Conservation (phyloP, 2,329 filamentous ascomycete species). For the Colletotrichum abscissum region DNA sequence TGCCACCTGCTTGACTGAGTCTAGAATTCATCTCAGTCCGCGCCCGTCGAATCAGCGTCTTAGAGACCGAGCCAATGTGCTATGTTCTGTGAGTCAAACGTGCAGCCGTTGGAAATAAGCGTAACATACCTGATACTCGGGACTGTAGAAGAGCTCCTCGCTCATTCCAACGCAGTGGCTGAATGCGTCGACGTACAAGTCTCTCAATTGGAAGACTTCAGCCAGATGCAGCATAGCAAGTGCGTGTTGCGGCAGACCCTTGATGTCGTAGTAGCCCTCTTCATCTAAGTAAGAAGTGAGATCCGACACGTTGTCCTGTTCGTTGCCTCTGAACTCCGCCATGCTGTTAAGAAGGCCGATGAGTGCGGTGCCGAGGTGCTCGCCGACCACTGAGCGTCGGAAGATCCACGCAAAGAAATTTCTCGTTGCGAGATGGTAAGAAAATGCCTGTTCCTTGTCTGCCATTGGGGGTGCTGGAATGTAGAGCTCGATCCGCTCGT, state of each 20-base stretch:
- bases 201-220: conserved; percentile 71
- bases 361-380: conserved; percentile 72
- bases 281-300: conserved; percentile 74
- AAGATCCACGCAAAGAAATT: conserved; percentile 82
- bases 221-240: conserved; percentile 75
- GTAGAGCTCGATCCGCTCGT: conserved; percentile 67
- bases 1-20: conserved; percentile 66
- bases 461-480: conserved; percentile 72
- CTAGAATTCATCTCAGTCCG: conserved; percentile 74
- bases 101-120: background rate
- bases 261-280: conserved; percentile 76
- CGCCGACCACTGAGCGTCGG: conserved; percentile 74
- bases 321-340: conserved; percentile 66
- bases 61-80: conserved; percentile 64
- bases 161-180: conserved; percentile 84
- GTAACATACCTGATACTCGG: conserved; percentile 70
- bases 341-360: conserved; percentile 74
- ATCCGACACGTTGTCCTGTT: conserved; percentile 68
- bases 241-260: conserved; percentile 74
- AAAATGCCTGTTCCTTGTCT: conserved; percentile 64
- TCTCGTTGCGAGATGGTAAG: conserved; percentile 75
- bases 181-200: conserved; percentile 80
- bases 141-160: conserved; percentile 64
- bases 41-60: conserved; percentile 72
- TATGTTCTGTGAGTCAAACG: conserved; percentile 44